Evolutionary conservation across 108 stramenopile genomes (phyloP).

Genomic region (Seminavis robusta): DNA sequence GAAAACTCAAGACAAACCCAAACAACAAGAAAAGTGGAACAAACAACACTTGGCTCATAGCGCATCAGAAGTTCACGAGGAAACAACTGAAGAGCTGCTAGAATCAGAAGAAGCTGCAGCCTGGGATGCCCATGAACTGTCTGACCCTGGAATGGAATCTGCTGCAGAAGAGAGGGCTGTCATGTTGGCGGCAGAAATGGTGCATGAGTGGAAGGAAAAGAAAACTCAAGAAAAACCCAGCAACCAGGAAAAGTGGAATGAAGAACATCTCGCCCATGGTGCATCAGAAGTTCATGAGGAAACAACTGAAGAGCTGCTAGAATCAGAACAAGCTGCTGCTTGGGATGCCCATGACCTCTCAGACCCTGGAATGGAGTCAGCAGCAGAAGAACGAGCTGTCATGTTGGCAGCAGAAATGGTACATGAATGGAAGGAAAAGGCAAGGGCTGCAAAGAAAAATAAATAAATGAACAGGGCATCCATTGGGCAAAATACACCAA

Average conservation of each 20-base stretch:
- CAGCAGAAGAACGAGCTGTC: conserved; percentile 32
- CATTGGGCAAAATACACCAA: too few species aligned
- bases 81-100: conserved; percentile 11
- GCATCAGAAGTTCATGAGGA: not conserved
- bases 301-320: conserved; percentile 6
- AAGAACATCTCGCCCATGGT: not conserved
- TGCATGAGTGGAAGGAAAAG: too few species aligned
- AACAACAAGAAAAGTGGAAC: not conserved
- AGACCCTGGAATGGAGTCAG: conserved; percentile 32
- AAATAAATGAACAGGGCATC: too few species aligned
- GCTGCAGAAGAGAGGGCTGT: conserved; percentile 38
- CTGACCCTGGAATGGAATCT: conserved; percentile 35
- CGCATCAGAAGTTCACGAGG: not conserved
- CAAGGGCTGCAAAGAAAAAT: too few species aligned
- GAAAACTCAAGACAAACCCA: not conserved
- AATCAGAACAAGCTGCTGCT: conserved; percentile 31
- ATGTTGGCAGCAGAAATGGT: conserved; percentile 22
- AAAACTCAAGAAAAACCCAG: not conserved
- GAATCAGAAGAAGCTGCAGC: conserved; percentile 35
- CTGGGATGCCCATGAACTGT: conserved; percentile 26
- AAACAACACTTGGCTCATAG: conserved; percentile 1
- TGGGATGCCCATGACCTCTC: conserved; percentile 22
- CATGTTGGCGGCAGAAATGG: conserved; percentile 30
- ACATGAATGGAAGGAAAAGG: too few species aligned
- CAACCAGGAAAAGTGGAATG: not conserved